These are phyloP conservation scores for Talaromyces sp. DNA, from an alignment of 2,329 filamentous ascomycete species.

Conservation along the genomic window DNA sequence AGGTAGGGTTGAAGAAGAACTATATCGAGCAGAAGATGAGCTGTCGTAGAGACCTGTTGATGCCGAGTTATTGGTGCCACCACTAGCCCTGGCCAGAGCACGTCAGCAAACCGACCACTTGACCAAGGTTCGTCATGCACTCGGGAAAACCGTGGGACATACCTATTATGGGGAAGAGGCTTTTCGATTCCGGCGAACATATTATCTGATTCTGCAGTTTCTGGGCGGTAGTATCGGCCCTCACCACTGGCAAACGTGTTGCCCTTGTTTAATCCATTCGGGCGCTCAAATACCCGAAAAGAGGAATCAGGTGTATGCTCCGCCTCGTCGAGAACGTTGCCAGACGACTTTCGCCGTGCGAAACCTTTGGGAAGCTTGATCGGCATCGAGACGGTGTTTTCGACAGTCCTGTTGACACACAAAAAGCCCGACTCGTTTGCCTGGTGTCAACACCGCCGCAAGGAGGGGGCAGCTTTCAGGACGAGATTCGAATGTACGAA, in stretches of 20 bases:
- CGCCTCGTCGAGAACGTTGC: conserved; percentile 48
- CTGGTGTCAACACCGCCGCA: conserved; percentile 2
- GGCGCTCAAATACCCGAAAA: conserved; percentile 53
- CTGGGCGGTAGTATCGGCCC: conserved; percentile 32
- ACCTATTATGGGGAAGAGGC: conserved; percentile 33
- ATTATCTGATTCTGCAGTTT: conserved; percentile 34
- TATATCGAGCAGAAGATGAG: conserved; percentile 48
- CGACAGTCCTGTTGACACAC: neutral
- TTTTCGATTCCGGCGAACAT: conserved; percentile 34
- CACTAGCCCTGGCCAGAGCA: conserved; percentile 41
- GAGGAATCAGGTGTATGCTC: conserved; percentile 40
- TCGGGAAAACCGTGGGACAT: conserved; percentile 1
- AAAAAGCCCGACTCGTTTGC: neutral
- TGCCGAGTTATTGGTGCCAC: conserved; percentile 44
- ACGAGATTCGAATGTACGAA: neutral
- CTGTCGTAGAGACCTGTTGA: conserved; percentile 44
- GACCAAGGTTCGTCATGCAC: neutral
- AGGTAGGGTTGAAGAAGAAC: conserved; percentile 52
- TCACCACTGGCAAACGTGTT: conserved; percentile 40
- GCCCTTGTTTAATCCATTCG: conserved; percentile 32
- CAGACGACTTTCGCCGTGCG: conserved; percentile 51
- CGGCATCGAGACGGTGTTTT: conserved; percentile 38
- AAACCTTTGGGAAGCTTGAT: conserved; percentile 54
- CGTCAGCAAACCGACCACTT: conserved; percentile 16
- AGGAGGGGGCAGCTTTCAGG: neutral